Base-by-base conservation (phyloP, 495 filamentous ascomycete species). In the Penicillium steckii region DNA sequence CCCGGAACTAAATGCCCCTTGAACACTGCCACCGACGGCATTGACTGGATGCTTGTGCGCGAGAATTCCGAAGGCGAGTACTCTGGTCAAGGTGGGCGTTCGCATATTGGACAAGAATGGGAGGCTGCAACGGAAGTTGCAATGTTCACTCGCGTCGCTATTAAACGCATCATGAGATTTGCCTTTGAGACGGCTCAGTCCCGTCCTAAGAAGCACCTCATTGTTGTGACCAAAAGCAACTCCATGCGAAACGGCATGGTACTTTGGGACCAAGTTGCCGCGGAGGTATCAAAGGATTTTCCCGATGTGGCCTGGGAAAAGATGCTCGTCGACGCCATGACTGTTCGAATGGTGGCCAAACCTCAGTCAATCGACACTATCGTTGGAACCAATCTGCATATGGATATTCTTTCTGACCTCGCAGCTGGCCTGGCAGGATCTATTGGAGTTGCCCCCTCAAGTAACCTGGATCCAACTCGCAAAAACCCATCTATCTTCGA, bases 401-500 rank as follows among this genome's bases (percentile, higher is more conserved):
- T 72, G 50, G 76, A 80, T 52, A 77, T 79, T 22, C 55, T 80
- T 10, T 77, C 73, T 0, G 77, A 80, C 53, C 55, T 85, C 10
- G 81, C 81, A 0, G 76, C 76, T 26, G 68, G 68, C 0, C 49
- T 79, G 29, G 76, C 73, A 3, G 76, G 76, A 0, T 73, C 70
- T 1, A 79, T 79, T 57, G 76, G 76, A 12, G 68, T 79, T 12
- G 76, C 76, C 7, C 79, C 81, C 6, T 77, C 75, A 1, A 76
- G 72, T 33, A 85, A 85, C 52, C 64, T 85, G 9, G 82, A 84
- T 55, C 81, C 81, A 1, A 84, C 78, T 13, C 60, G 81, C 17
- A 56, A 73, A 56, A 75, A 76, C 48, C 81, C 82, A 1, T 78
- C 72, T 27, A 74, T 85, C 64, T 85, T 85, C 52, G 81, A 85